Base-by-base conservation (phyloP, 2,329 filamentous ascomycete genomes). In the Grosmannia huntii region DNA sequence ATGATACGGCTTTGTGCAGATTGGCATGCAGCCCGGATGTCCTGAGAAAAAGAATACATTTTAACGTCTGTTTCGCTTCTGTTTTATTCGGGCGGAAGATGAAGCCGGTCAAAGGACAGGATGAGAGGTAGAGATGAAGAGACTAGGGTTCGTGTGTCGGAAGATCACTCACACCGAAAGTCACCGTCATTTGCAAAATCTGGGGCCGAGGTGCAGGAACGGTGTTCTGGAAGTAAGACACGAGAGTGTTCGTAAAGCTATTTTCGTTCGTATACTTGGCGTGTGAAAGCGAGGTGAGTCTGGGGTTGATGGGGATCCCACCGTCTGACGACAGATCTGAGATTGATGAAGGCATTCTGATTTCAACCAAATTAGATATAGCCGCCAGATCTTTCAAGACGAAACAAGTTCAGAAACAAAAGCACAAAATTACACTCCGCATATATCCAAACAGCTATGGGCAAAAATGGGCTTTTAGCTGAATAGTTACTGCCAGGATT, bases 1-100 rank as follows among this genome's bases (percentile, higher is more conserved):
- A 65, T 63, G 56, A 64, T 63, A 27, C 62, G 60, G 31, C 25
- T 25, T 49, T 64, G 62, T 1, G 63, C 64, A 4, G 57, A 55
- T 36, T 61, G 60, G 53, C 64, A 65, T 3, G 59, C 38, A 1
- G 44, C 10, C 5, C 62, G 63, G 33, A 65, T 64, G 7, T 53
- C 50, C 50, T 53, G 16, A 27, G 14, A 14, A 3, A 50, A 50
- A 50, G 25, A 50, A 9, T 23, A n/a, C 23, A 16, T 28, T 3
- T 19, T 12, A 16, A 25, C 2, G 14, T 23, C 4, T 14, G 23
- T 11, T 27, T 16, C 21, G 5, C 11, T 5, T 1, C 21, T 14
- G 12, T 6, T 25, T 4, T 11, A 28, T 48, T 23, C 6, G n/a
- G 21, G 4, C 10, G 9, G 36, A 38, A 16, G 36, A 38, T 38